Base-by-base conservation (phyloP, 106 monocot genomes). In the Allium sativum region DNA sequence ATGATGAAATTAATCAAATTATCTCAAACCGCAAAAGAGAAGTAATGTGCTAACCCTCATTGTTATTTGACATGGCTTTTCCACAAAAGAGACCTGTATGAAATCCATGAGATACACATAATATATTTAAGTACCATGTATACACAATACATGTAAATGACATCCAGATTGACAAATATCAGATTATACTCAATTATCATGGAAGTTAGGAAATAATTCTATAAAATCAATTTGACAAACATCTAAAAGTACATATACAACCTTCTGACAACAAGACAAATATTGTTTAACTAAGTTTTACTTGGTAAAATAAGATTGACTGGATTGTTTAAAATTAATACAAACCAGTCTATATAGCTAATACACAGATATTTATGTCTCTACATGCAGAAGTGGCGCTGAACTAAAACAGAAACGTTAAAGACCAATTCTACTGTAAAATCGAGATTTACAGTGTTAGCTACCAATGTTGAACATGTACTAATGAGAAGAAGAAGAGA, bases 1-100 rank as follows among this genome's bases (percentile, higher is more conserved):
- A 87, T 45, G 43, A 65, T 21, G 19, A 66, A 0, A 67, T 58
- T 11, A 52, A 10, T 55, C 17, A 56, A 10, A 44, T 43, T 54
- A 8, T 15, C 3, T 20, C 18, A 19, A 15, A 18, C 1, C 12
- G 45, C 9, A 12, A 42, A 11, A 62, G 40, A 69, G 8, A 46
- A 59, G 45, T 55, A 54, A 56, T 45, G 4, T 44, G 58, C 82
- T 57, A 15, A 89, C 93, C 85, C 67, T 88, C 93, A 93, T 89
- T 19, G 72, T 70, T 15, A 82, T 65, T 58, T 62, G 53, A 44
- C 74, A 82, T 76, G 78, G 69, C 68, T 77, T 78, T 17, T 74
- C 76, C 17, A 46, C 40, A 56, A 44, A 52, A 19, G 48, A 63
- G 53, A 44, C 44, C 52, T 70, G 59, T 45, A 62, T 7, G n/a